A percentile compares a stretch with the other conserved stretches of the same genome.
phyloP scores from a whole-genome alignment of 805 yeast species.

The Groenewaldozyma salmanticensis region DNA sequence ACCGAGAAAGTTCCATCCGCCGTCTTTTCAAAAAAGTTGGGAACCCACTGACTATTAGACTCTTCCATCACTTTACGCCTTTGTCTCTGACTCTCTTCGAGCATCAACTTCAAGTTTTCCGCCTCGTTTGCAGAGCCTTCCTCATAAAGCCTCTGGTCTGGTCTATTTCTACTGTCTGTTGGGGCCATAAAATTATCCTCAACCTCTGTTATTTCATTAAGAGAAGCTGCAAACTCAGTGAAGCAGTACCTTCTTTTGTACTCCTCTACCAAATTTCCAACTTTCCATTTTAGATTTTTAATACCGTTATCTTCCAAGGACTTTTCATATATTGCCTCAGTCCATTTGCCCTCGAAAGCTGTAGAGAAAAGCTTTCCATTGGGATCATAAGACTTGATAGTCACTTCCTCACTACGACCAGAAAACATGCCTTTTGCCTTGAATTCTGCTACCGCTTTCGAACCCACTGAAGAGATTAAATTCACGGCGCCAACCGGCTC shows the following conservation, averaged over 20 bases:
- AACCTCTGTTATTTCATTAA: conserved; percentile 68
- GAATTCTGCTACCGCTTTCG: conserved; percentile 61
- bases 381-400: conserved; percentile 26
- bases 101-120: conserved; percentile 51
- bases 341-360: conserved; percentile 66
- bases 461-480: conserved; percentile 59
- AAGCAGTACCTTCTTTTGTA: conserved; percentile 70
- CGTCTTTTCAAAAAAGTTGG: conserved; percentile 51
- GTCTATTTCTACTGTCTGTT: conserved; percentile 83
- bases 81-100: conserved; percentile 75
- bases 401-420: conserved; percentile 55
- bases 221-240: conserved; percentile 67
- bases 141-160: conserved; percentile 71
- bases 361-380: conserved; percentile 19
- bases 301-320: conserved; percentile 10
- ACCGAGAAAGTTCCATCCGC: conserved; percentile 41
- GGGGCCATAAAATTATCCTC: conserved; percentile 63
- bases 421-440: conserved; percentile 70
- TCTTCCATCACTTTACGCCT: conserved; percentile 54
- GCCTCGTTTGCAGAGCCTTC: conserved; percentile 61
- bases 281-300: conserved; percentile 51
- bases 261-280: conserved; percentile 52
- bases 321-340: conserved; percentile 39
- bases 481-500: conserved; percentile 72
- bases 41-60: conserved; percentile 36